These are phyloP conservation scores for Quercus bicolor DNA, from an alignment of 306 rosid genomes.

Conservation along the genomic window DNA sequence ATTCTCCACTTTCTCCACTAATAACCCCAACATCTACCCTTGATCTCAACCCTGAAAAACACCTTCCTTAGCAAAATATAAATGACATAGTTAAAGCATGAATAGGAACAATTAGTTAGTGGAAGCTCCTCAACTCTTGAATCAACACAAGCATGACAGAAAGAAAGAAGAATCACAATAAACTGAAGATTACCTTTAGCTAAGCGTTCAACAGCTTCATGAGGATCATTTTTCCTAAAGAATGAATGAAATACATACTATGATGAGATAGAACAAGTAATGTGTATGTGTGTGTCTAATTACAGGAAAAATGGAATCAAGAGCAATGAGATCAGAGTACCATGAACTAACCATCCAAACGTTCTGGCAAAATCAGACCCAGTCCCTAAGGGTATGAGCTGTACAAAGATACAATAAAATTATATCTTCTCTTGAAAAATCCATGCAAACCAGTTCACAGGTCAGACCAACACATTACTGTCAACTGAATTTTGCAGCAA, in stretches of 20 bases:
- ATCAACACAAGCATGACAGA: not conserved
- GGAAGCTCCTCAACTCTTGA: conserved; percentile 9
- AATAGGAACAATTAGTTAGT: not conserved
- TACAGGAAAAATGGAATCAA: no score
- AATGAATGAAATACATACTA: conserved; percentile 14
- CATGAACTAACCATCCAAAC: conserved; percentile 71
- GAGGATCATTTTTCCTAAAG: conserved; percentile 79
- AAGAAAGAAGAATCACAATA: conserved; percentile 3
- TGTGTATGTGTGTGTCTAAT: not conserved
- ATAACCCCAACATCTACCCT: conserved; percentile 72
- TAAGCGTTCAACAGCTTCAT: conserved; percentile 78
- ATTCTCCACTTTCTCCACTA: conserved; percentile 46
- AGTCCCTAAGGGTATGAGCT: conserved; percentile 95
- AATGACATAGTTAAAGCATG: conserved; percentile 20
- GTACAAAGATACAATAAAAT: conserved; percentile 40
- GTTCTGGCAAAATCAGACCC: conserved; percentile 94
- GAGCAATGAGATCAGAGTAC: conserved; percentile 15
- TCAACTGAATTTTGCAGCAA: conserved; percentile 7
- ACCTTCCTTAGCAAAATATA: conserved; percentile 19
- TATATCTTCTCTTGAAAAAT: conserved; percentile 14
- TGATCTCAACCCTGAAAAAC: conserved; percentile 68
- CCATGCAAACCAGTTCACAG: conserved; percentile 5
- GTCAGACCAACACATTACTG: conserved; percentile 9
- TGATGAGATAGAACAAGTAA: conserved; percentile 13
- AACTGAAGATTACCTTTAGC: conserved; percentile 45